Base-by-base conservation (phyloP, 805 yeast genomes). In the Lachancea meyersii region DNA sequence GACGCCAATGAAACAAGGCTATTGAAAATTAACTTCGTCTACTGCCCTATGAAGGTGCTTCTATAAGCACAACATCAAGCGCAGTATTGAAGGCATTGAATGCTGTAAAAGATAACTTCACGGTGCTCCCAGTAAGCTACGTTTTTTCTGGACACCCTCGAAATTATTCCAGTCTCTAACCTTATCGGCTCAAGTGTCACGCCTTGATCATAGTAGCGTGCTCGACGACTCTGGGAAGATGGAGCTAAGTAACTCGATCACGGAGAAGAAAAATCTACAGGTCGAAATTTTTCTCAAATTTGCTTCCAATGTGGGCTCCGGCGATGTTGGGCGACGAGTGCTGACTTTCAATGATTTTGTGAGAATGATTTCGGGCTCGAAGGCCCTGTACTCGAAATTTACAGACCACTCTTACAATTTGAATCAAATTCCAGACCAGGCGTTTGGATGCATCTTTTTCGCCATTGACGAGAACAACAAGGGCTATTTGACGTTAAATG, bases 381-480 rank as follows among this genome's bases (percentile, higher is more conserved):
- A 52, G 27, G 48, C 53, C 18, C 34, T 61, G 17, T 57, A 57
- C 36, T 46, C 62, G 1, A 57, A 55, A 26, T 61, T 61, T 31
- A 57, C 67, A 3, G 68, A 66, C 40, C 69, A 66, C 44, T 56
- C 62, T 0, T 65, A 57, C 38, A 73, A 74, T 55, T 71, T 75
- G 51, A 72, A 73, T 49, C 71, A 71, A 50, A 71, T 80, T 40
- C 72, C 79, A 13, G 66, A 76, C 10, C 71, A 78, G 49, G 73
- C 83, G 3, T 78, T 77, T 60, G 84, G 83, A 5, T 72, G 89
- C 47, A 77, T 91, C 38, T 91, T 84, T 58, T 70, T 83, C 44
- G 79, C 87, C 21, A 86, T 95, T 13, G 97, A 91, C 65, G 76
- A 76, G 45, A 70, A 73, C 31, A 69, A 72, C 43, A 76, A 77